Evolutionary conservation across 2,329 filamentous ascomycete genomes (phyloP), one percentile per base, ranked within the genome.

Genomic region (Cercospora sp.): DNA sequence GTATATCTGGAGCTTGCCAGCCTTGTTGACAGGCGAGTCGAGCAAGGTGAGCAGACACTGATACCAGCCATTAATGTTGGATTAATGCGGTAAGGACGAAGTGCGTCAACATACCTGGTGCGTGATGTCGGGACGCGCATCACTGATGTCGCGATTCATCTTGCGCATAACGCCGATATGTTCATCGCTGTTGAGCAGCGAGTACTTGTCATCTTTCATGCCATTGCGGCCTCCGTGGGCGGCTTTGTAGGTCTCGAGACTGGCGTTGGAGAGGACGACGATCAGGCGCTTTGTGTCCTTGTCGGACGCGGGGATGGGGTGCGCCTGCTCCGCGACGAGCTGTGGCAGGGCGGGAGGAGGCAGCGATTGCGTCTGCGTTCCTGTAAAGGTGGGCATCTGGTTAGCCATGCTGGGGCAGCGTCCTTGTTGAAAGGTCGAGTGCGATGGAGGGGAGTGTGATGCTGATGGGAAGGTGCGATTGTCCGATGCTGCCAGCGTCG

Each of bases 91-190:
- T 40, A 65, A 70, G 45, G 68, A 49, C 62, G 65, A 43, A 66
- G 63, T 69, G 65, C 64, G 49, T 43, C 49, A 18, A 61, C 65
- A 40, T 71, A 97, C 94, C 92, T 98, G 95, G 80, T 99, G 95
- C 57, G 95, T 97, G 77, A 99, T 99, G 81, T 99, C 95, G 55
- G 95, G 95, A 74, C 95, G 89, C 69, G 95, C 95, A 82, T 99
- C 95, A 80, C 94, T 97, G 73, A 99, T 98, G 80, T 99, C 95
- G 75, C 95, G 88, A 80, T 97, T 97, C 94, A 98, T 98, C 85
- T 98, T 99, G 77, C 95, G 91, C 93, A 99, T 97, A 73, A 98
- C 91, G 71, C 95, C 95, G 74, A 99, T 99, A 80, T 99, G 95
- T 82, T 99, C 95, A 79, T 99, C 95, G 81, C 94, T 97, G 85